Conservation (phyloP, 805 yeast genomes). For the Teunomyces aglyptinius region DNA sequence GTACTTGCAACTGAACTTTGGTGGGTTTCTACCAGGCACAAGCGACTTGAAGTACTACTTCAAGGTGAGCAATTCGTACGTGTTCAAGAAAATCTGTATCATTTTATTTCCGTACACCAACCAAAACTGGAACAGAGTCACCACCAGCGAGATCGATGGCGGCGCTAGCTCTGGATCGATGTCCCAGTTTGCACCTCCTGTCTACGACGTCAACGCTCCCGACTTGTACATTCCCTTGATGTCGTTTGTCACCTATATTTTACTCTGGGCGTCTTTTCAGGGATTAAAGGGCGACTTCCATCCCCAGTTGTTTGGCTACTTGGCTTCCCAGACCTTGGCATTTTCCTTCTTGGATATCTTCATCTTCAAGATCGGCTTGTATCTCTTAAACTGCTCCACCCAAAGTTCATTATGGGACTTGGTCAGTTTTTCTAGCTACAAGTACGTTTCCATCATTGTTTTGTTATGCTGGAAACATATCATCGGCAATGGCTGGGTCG, state of each 20-base stretch:
- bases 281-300: slow-evolving; percentile 90
- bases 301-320: slow-evolving; percentile 86
- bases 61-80: slow-evolving; percentile 88
- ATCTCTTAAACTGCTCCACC: slow-evolving; percentile 67
- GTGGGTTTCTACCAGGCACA: slow-evolving; percentile 46
- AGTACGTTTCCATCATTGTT: slow-evolving; percentile 77
- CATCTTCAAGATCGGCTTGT: slow-evolving; percentile 77
- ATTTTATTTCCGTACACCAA: slow-evolving; percentile 85
- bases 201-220: slow-evolving; percentile 89
- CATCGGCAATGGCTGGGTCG: slow-evolving; percentile 31
- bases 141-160: slow-evolving; percentile 23
- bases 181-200: slow-evolving; percentile 62
- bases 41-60: slow-evolving; percentile 78
- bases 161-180: slow-evolving; percentile 30
- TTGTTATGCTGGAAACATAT: slow-evolving; percentile 52
- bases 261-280: slow-evolving; percentile 77
- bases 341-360: slow-evolving; percentile 74
- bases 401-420: slow-evolving; percentile 71
- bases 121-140: slow-evolving; percentile 73
- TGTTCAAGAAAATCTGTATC: slow-evolving; percentile 64
- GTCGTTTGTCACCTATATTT: slow-evolving; percentile 85
- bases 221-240: slow-evolving; percentile 94
- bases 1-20: slow-evolving; percentile 71
- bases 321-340: slow-evolving; percentile 83
- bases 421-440: slow-evolving; percentile 88